Conservation (phyloP, 225 moss, liverwort and hornwort genomes). For the Marchantia paleacea region DNA sequence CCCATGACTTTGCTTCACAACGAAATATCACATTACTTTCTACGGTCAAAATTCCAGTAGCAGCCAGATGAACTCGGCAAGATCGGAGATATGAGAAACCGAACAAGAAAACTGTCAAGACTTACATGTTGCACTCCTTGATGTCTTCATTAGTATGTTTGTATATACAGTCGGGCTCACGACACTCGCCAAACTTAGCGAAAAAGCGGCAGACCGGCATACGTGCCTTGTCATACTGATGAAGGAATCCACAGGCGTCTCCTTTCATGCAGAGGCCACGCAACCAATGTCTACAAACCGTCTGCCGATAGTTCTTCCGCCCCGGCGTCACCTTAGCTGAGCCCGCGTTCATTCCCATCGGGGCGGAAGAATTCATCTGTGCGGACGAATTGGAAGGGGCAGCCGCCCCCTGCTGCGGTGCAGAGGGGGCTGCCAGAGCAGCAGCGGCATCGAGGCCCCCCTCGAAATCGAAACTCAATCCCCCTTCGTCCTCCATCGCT, state of each 20-base stretch:
- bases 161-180: conserved; percentile 99
- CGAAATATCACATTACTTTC: not conserved
- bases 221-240: conserved; percentile 97
- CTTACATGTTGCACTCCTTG: conserved; percentile 99
- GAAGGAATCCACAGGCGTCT: conserved; percentile 96
- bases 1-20: no score
- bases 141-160: conserved; percentile 99
- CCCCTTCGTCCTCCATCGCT: conserved; percentile 89
- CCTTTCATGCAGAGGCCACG: conserved; percentile 99
- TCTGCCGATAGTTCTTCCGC: conserved; percentile 95
- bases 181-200: conserved; percentile 99
- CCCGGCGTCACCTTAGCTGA: conserved; percentile 68
- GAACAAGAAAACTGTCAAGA: not conserved
- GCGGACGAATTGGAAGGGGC: conserved; percentile 18
- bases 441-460: conserved; percentile 79
- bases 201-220: conserved; percentile 99
- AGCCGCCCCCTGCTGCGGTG: conserved; percentile 27
- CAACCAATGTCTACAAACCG: conserved; percentile 97
- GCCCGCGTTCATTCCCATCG: conserved; percentile 26
- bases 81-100: not conserved
- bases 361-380: conserved; percentile 45
- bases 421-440: conserved; percentile 43
- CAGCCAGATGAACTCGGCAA: no score
- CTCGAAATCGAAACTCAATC: conserved; percentile 93
- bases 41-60: not conserved